Percentiles rank a stretch among this genome's conserved stretches.
These are phyloP conservation scores for Arbutus unedo DNA, from an alignment of 148 eudicot species.

Conservation along the genomic window DNA sequence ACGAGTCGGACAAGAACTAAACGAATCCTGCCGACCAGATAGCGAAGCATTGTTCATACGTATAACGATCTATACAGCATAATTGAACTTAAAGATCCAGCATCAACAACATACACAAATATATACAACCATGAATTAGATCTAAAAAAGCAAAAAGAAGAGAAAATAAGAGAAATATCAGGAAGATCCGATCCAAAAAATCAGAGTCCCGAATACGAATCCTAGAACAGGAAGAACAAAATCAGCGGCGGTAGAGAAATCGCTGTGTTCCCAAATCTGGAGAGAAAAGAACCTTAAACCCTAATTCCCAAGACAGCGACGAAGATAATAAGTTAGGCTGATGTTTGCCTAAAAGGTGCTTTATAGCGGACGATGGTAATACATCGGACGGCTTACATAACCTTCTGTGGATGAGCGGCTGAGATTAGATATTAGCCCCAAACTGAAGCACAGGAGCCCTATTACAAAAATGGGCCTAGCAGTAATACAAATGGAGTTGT, in stretches of 20 bases:
- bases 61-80: neutral
- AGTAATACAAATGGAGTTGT: too few species aligned
- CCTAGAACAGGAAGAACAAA: neutral
- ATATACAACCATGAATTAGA: neutral
- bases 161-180: neutral
- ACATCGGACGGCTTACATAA: neutral
- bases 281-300: neutral
- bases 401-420: neutral
- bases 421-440: neutral
- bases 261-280: neutral
- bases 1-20: slow-evolving; percentile 61
- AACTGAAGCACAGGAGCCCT: neutral
- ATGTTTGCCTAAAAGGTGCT: fast-evolving
- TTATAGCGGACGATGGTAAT: neutral
- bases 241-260: neutral
- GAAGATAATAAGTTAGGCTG: neutral
- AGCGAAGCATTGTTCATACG: slow-evolving; percentile 18
- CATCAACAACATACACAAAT: neutral
- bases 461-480: too few species aligned
- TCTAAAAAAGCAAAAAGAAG: too few species aligned
- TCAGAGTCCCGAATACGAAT: too few species aligned
- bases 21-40: slow-evolving; percentile 34
- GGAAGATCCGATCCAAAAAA: neutral
- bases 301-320: neutral
- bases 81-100: too few species aligned